These are phyloP conservation scores for Phytophthora europaea DNA, from an alignment of 352 stramenopile species.

Conservation along the genomic window DNA sequence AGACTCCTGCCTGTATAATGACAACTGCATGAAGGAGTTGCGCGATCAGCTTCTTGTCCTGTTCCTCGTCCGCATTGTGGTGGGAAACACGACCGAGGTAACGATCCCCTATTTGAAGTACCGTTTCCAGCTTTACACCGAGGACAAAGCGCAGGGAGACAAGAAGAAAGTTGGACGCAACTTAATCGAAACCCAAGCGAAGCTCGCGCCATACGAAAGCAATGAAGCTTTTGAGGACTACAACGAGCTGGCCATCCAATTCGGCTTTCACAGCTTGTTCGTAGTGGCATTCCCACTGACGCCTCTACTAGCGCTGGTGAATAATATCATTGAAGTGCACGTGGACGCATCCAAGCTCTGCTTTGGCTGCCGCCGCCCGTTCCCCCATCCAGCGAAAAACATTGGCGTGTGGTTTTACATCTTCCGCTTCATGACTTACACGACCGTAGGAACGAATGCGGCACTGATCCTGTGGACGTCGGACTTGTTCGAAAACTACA, in stretches of 20 bases:
- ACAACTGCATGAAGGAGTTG: slow-evolving; percentile 87
- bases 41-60: slow-evolving; percentile 91
- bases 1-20: slow-evolving; percentile 75
- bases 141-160: slow-evolving; percentile 28
- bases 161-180: slow-evolving; percentile 56
- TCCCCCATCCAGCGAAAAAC: slow-evolving; percentile 74
- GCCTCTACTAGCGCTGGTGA: slow-evolving; percentile 86
- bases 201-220: slow-evolving; percentile 75
- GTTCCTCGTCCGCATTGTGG: slow-evolving; percentile 92
- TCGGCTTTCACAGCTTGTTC: slow-evolving; percentile 95
- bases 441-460: slow-evolving; percentile 73
- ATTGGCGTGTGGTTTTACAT: slow-evolving; percentile 94
- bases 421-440: slow-evolving; percentile 77
- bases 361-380: slow-evolving; percentile 71
- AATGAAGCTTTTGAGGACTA: slow-evolving; percentile 87
- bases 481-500: slow-evolving; percentile 55
- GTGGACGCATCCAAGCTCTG: slow-evolving; percentile 78
- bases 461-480: slow-evolving; percentile 80
- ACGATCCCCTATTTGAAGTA: slow-evolving; percentile 84
- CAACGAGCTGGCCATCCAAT: slow-evolving; percentile 93
- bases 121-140: slow-evolving; percentile 55
- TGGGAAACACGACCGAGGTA: slow-evolving; percentile 89
- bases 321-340: slow-evolving; percentile 93
- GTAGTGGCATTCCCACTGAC: slow-evolving; percentile 93
- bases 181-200: slow-evolving; percentile 76